Conservation (phyloP, 768 basidiomycete species). For the Porpolomopsis calyptriformis region DNA sequence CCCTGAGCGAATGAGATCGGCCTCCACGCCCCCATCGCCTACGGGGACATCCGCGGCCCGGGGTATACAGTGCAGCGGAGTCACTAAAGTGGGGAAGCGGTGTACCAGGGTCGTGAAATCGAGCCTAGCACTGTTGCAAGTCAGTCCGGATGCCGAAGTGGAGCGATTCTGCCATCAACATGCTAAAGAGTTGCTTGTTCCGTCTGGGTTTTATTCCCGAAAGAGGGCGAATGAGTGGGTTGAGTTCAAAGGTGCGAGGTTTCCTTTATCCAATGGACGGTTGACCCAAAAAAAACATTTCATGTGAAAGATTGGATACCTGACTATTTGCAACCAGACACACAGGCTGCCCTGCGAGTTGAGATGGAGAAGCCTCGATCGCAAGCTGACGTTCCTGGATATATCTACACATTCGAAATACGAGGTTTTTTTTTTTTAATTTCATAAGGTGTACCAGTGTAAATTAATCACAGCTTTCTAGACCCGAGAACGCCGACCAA, state of each 20-base stretch:
- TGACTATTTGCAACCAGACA: constrained; percentile 46
- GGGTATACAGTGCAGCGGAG: constrained; percentile 44
- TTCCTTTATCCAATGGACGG: constrained; percentile 8
- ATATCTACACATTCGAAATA: constrained; percentile 78
- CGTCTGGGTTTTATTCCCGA: constrained; percentile 48
- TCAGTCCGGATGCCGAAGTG: constrained; percentile 24
- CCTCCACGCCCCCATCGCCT: constrained; percentile 15
- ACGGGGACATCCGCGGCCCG: constrained; percentile 7
- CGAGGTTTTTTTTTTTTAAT: constrained; percentile 35
- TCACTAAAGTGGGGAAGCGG: constrained; percentile 52
- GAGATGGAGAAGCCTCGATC: constrained; percentile 39
- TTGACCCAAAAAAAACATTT: not conserved
- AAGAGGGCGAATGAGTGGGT: constrained; percentile 40
- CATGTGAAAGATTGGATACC: constrained; percentile 55
- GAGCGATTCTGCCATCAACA: constrained; percentile 60
- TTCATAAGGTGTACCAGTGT: not conserved
- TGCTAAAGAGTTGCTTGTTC: constrained; percentile 38
- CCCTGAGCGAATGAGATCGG: constrained; percentile 13
- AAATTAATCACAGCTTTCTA: constrained; percentile 1
- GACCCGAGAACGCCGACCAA: constrained; percentile 23
- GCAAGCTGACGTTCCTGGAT: constrained; percentile 43
- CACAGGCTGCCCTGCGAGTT: constrained; percentile 43
- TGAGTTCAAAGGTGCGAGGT: constrained; percentile 50
- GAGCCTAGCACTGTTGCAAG: constrained; percentile 19
- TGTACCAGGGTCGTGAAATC: constrained; percentile 53